phyloP scores from a whole-genome alignment of 2,329 filamentous ascomycete genomes.

The Tetracladium maxilliforme region DNA sequence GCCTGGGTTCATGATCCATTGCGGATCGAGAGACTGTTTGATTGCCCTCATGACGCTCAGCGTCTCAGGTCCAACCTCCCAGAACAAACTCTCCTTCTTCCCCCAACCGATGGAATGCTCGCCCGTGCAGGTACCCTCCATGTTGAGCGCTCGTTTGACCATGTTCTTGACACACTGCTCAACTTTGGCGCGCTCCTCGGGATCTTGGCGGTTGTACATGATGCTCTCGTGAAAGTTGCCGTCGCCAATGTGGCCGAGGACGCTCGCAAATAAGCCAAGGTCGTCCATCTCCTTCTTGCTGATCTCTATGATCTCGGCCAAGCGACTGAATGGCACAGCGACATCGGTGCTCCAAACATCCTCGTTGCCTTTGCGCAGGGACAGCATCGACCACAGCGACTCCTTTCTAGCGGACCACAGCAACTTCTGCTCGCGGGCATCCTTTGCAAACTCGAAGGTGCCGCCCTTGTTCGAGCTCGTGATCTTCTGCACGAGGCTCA shows the following conservation, averaged over 20 bases:
- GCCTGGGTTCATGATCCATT: conserved; percentile 83
- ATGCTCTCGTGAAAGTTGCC: conserved; percentile 93
- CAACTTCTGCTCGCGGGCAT: conserved; percentile 54
- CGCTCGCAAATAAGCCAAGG: conserved; percentile 72
- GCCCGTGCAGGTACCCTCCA: conserved; percentile 88
- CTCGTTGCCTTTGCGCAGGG: conserved; percentile 47
- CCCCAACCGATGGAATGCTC: conserved; percentile 79
- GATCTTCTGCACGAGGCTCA: conserved; percentile 52
- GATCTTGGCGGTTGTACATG: conserved; percentile 63
- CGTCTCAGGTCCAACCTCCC: conserved; percentile 69
- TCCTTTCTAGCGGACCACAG: conserved; percentile 75
- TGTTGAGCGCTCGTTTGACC: conserved; percentile 79
- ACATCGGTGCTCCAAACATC: conserved; percentile 79
- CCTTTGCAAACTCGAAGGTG: conserved; percentile 64
- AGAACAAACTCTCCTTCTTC: conserved; percentile 67
- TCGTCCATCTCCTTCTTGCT: conserved; percentile 84
- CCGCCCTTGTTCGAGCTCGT: conserved; percentile 48
- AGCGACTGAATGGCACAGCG: conserved; percentile 61
- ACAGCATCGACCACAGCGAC: conserved; percentile 71
- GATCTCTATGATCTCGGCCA: conserved; percentile 64
- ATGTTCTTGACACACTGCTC: conserved; percentile 77
- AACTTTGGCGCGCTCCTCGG: conserved; percentile 58
- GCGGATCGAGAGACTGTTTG: conserved; percentile 69
- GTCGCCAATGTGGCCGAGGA: conserved; percentile 82
- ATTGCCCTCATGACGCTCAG: conserved; percentile 73